Evolutionary conservation across 352 stramenopile genomes (phyloP).

Genomic region (Phytopythium oedochilum): DNA sequence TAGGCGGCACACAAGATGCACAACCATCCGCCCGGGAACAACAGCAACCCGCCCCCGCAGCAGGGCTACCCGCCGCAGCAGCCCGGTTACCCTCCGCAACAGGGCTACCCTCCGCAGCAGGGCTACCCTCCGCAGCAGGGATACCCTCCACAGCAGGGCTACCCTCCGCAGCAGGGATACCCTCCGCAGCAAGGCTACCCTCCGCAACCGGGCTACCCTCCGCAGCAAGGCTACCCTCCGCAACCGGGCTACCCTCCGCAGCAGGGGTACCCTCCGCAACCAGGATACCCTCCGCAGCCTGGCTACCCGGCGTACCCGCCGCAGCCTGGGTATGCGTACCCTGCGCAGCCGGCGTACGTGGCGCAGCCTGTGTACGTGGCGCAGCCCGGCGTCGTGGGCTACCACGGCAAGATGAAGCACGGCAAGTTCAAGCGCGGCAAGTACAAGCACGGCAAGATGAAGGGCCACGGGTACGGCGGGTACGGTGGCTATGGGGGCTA

Average conservation of each 20-base stretch:
- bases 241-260: slow-evolving; percentile 15
- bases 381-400: slow-evolving; percentile 24
- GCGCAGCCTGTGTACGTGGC: slow-evolving; percentile 28
- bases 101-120: slow-evolving; percentile 18
- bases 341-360: slow-evolving; percentile 5
- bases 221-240: slow-evolving; percentile 11
- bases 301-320: background rate
- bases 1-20: background rate
- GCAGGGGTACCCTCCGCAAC: slow-evolving; percentile 11
- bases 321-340: slow-evolving; percentile 1
- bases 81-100: slow-evolving; percentile 12
- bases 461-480: slow-evolving; percentile 19
- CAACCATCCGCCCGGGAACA: slow-evolving; percentile 12
- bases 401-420: slow-evolving; percentile 29
- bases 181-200: slow-evolving; percentile 15
- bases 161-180: slow-evolving; percentile 14
- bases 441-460: slow-evolving; percentile 20
- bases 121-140: slow-evolving; percentile 18
- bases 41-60: slow-evolving; percentile 23
- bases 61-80: slow-evolving; percentile 28
- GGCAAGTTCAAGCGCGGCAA: slow-evolving; percentile 32
- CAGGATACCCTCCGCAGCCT: slow-evolving; percentile 11
- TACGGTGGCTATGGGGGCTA: slow-evolving; percentile 11
- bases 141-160: slow-evolving; percentile 11
- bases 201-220: slow-evolving; percentile 18